A percentile compares a stretch with the other conserved stretches of the same genome.
phyloP scores from a whole-genome alignment of 352 stramenopile species.

The Pythium dissimile region DNA sequence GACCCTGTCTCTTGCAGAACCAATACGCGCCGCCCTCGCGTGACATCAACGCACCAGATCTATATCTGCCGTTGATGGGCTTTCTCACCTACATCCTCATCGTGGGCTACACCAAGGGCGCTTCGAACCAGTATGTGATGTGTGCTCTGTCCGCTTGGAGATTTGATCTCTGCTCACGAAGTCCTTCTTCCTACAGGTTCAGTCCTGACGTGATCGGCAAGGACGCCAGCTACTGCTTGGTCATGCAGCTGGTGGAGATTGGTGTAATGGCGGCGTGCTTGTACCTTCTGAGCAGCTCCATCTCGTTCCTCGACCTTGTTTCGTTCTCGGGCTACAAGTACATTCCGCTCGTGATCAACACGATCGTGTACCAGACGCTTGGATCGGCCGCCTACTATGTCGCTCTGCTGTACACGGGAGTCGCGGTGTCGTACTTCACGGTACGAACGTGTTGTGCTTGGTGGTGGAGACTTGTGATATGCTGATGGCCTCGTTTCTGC shows the following conservation, averaged over 20 bases:
- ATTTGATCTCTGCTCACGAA: neutral
- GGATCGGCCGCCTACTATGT: constrained; percentile 91
- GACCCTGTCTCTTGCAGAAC: constrained; percentile 22
- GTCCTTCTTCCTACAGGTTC: constrained; percentile 71
- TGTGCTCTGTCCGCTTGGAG: neutral
- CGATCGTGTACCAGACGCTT: constrained; percentile 83
- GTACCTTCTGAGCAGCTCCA: constrained; percentile 92
- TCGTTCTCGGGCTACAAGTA: constrained; percentile 99
- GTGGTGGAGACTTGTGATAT: neutral
- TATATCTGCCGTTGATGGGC: constrained; percentile 99
- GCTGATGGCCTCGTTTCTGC: constrained; percentile 5
- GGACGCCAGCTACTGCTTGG: constrained; percentile 89
- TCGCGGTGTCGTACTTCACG: constrained; percentile 94
- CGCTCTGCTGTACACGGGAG: constrained; percentile 91
- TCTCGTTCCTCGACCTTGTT: constrained; percentile 95
- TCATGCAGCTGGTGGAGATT: constrained; percentile 92
- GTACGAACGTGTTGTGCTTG: constrained; percentile 26
- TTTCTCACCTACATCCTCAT: constrained; percentile 99
- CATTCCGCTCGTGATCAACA: constrained; percentile 95
- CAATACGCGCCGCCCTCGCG: constrained; percentile 89
- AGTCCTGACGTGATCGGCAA: constrained; percentile 95
- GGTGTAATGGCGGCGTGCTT: constrained; percentile 91
- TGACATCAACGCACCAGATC: constrained; percentile 97
- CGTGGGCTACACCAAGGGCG: constrained; percentile 95
- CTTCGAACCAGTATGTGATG: constrained; percentile 76